Base-by-base conservation (phyloP, 2,329 filamentous ascomycete genomes). In the Penicillium decumbens region DNA sequence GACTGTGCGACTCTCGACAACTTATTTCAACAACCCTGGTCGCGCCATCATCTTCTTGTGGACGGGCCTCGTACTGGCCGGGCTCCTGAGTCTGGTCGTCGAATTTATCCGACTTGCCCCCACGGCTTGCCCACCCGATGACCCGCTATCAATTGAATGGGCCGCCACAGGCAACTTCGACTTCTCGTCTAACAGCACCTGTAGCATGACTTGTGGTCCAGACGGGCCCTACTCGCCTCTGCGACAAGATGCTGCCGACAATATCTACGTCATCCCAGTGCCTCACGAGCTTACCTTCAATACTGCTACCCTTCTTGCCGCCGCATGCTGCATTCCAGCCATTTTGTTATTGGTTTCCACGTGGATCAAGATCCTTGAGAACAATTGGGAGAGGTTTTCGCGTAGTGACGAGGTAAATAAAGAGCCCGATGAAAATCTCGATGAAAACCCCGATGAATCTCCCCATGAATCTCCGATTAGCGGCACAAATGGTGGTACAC, bases 41-140 rank as follows among this genome's bases (percentile, higher is more conserved):
- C 74, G 83, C 30, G 85, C 85, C 54, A 77, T 80, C 39, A 85
- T 87, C 46, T 87, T 86, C 56, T 29, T 84, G 0, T 87, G 84
- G 83, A 82, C 81, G 0, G 73, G 75, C 3, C 68, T 87, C 2
- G 67, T 86, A 25, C 72, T 87, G 10, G 76, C 79, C 23, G 83
- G 81, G 8, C 56, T 57, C 30, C 47, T 59, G 79, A 82, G 81
- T 51, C 70, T 87, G 50, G 79, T 80, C 0, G 75, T 87, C 25
- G 83, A 87, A 53, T 86, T 87, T 57, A 84, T 81, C 56, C 77
- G 83, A 1, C 73, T 73, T 13, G 62, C 73, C 2, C 59, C 79
- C 0, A 65, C 63, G 0, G 39, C 54, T 3, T 85, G 82, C 55
- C 60, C 56, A 0, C 54, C 63, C 2, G 71, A 77, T 38, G 61